phyloP scores from a whole-genome alignment of 345 rosid genomes.

The Cardamine chenopodiifolia region DNA sequence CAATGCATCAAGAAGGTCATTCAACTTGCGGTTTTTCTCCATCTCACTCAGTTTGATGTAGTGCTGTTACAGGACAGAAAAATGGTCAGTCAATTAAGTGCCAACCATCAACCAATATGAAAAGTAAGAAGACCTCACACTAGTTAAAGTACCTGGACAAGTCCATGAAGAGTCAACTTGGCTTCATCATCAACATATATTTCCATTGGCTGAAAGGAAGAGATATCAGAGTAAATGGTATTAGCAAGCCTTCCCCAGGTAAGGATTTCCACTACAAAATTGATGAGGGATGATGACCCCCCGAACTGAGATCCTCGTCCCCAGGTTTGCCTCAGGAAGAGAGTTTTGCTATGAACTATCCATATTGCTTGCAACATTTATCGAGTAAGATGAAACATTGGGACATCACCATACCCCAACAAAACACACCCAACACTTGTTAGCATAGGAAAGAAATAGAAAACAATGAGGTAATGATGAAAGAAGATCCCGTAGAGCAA shows the following conservation, averaged over 20 bases:
- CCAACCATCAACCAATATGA: background rate
- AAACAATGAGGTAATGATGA: background rate
- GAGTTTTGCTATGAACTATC: conserved; percentile 41
- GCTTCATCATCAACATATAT: conserved; percentile 98
- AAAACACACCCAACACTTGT: background rate
- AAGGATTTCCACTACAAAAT: conserved; percentile 67
- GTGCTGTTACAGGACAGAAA: conserved; percentile 56
- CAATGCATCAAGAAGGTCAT: conserved; percentile 96
- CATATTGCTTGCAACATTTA: no score
- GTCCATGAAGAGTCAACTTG: conserved; percentile 98
- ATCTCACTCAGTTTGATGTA: conserved; percentile 91
- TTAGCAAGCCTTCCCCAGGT: conserved; percentile 71
- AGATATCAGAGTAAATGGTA: conserved; percentile 73
- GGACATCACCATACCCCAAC: background rate
- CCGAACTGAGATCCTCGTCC: conserved; percentile 54
- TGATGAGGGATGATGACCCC: conserved; percentile 59
- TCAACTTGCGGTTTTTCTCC: conserved; percentile 97
- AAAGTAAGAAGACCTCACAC: background rate
- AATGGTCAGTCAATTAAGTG: background rate
- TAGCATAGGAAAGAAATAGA: background rate
- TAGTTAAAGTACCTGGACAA: conserved; percentile 76
- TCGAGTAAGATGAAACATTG: no score
- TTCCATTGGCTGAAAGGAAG: conserved; percentile 99
- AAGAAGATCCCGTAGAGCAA: background rate
- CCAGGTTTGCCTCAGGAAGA: conserved; percentile 48